Conservation (phyloP, 345 rosid species). For the Ceriops tagal region DNA sequence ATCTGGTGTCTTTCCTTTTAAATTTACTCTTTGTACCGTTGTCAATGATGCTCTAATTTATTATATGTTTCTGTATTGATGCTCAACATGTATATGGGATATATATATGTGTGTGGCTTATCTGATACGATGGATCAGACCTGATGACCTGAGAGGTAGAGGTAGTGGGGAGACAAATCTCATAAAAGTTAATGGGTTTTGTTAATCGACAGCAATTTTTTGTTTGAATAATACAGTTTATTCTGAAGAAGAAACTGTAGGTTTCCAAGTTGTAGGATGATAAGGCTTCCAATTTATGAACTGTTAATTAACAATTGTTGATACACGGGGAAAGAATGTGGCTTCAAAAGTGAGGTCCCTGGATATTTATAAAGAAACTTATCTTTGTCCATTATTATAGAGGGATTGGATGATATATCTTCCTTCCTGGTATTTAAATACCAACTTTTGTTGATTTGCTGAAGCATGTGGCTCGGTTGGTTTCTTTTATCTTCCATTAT, state of each 20-base stretch:
- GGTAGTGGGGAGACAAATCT: background rate
- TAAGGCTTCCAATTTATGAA: background rate
- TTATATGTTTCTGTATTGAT: background rate
- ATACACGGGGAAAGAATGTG: no score
- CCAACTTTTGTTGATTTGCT: no score
- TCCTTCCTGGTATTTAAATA: no score
- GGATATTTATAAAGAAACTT: no score
- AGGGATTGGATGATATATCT: no score
- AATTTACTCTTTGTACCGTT: background rate
- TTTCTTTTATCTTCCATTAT: no score
- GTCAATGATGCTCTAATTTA: background rate
- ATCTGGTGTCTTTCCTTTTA: background rate
- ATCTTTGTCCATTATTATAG: no score
- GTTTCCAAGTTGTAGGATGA: background rate
- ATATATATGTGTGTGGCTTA: conserved; percentile 1
- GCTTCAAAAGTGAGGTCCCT: background rate
- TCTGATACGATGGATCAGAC: conserved; percentile 19
- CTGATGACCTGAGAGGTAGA: background rate
- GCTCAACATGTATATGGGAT: background rate
- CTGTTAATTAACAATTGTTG: background rate
- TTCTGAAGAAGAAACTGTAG: background rate
- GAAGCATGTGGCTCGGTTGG: no score
- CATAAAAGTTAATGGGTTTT: background rate
- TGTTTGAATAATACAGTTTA: conserved; percentile 4
- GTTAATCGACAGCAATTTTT: background rate